Evolutionary conservation across 768 basidiomycete species (phyloP), one percentile per base, ranked within the genome.

Genomic region (Pisolithus sp.): DNA sequence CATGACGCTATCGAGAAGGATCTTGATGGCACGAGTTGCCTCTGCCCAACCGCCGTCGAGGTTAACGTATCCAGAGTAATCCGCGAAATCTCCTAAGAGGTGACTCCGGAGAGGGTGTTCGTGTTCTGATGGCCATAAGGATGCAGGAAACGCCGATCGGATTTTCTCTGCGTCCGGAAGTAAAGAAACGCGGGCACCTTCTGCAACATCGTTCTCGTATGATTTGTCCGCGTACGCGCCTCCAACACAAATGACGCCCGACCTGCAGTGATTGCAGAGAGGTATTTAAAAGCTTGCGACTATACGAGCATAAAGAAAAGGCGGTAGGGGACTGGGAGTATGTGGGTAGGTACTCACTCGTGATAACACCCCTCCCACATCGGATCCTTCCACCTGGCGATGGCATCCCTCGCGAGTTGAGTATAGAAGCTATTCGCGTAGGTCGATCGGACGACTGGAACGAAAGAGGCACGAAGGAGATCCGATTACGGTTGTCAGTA

Each of bases 11-110:
- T 68, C 62, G 47, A 85, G 76, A 52, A 89, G 68, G 9, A 76
- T 62, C 2, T 66, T 59, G 8, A 92, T 60, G 3, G 86, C 90
- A 61, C 84, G 78, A 1, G 76, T 73, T 1, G 93, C 90, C 60
- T 85, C 75, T 2, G 81, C 90, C 93, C 93, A 97, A 13, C 93
- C 93, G 1, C 86, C 81, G 36, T 88, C 83, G 7, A 70, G 71
- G 60, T 93, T 95, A 42, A 86, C 57, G 61, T 87, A 94, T 1
- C 85, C 89, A 21, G 66, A 56, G 31, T 62, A 57, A 18, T 30
- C 31, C 5, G 43, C 17, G 44, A 54, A 54, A 21, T 50, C 36
- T 2, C 53, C 58, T 10, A 67, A 45, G n/a, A 53, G 31, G n/a
- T 63, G 61, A 12, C 13, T 18, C 3, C 63, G 21, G 17, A 53